Evolutionary conservation across 108 stramenopile genomes (phyloP), one percentile per base, ranked within the genome.

Genomic region (Pseudonitzschia delicatissima): DNA sequence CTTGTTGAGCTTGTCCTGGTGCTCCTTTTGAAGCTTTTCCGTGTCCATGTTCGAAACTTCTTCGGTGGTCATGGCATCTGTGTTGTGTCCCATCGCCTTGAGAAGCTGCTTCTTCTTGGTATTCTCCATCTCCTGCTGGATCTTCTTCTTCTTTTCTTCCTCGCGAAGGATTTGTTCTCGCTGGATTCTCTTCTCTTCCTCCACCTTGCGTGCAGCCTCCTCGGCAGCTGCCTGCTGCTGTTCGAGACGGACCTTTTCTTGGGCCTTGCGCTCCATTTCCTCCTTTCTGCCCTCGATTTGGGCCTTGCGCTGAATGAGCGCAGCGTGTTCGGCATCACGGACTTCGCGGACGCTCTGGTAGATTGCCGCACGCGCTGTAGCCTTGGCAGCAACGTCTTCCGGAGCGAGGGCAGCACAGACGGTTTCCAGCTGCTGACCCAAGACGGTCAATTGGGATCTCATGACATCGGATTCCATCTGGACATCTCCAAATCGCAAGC

Each of bases 261-360:
- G 86, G 23, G 78, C 83, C 9, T 85, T 55, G 8, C 92, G 80
- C 69, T 94, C 92, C 7, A 90, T 77, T 57, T 95, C 93, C 80
- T 97, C 96, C 81, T 96, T 95, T 45, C 96, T 87, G 45, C 87
- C 84, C 64, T 98, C 95, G 62, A 98, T 92, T 62, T 89, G 73
- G 15, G 79, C 71, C 80, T 96, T 94, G 28, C 96, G 85, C 66
- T 91, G 92, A 31, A 93, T 78, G 25, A 79, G 73, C 40, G 61
- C 66, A 31, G 71, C 75, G 74, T 96, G 87, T 58, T 98, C 96
- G 21, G 77, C 72, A 36, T 77, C 84, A 18, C 95, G 67, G 34
- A 62, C 67, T 27, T 80, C 83, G 29, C 90, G 78, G 49, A 92
- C 77, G 28, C 82, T 75, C 21, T 69, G 50, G 75, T 93, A 96